Base-by-base conservation (phyloP, 176 grass and related monocot species). In the Avena eriantha region DNA sequence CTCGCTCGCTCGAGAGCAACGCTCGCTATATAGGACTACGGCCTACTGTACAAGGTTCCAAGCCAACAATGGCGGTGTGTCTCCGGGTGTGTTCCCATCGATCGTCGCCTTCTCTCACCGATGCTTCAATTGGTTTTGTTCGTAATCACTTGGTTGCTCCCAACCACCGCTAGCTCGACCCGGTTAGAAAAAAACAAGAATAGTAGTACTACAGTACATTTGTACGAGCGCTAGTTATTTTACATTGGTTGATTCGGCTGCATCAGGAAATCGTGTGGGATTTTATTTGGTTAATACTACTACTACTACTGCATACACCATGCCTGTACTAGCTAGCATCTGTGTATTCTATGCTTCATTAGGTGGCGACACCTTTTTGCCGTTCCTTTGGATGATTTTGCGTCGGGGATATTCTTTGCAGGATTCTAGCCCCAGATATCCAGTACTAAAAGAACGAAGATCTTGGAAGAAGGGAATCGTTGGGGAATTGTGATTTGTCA, bases 61-160 rank as follows among this genome's bases (percentile, higher is more conserved):
- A 69, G 69, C 66, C 46, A 87, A 91, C 81, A 91, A 87, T 87
- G 26, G 75, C 64, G 66, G 41, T 15, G 50, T 87, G 76, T 72
- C 79, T 69, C 45, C 31, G 49, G 79, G 17, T 79, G 35, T 29
- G 29, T 29, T 29, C 29, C 29, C 29, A 29, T 29, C 29, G 29
- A 29, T 29, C 29, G 29, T 29, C 2, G 29, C 29, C 29, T 29
- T 29, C 35, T 36, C 35, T 36, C 35, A 36, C 4, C 35, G 35
- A 36, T 5, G 23, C 36, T 50, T 69, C 13, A 41, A 59, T 31
- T 19, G 3, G 11, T 21, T 18, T 76, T 49, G 73, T 83, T 45
- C 58, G 1, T n/a, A 22, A 19, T 19, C 58, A 26, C 66, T 68
- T 54, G n/a, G 29, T 4, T 4, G 4, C 67, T 59, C 41, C 39